Percentiles rank a stretch among this genome's conserved stretches.
These are phyloP conservation scores for Boletus insuetus DNA, from an alignment of 768 basidiomycete species.

Conservation along the genomic window DNA sequence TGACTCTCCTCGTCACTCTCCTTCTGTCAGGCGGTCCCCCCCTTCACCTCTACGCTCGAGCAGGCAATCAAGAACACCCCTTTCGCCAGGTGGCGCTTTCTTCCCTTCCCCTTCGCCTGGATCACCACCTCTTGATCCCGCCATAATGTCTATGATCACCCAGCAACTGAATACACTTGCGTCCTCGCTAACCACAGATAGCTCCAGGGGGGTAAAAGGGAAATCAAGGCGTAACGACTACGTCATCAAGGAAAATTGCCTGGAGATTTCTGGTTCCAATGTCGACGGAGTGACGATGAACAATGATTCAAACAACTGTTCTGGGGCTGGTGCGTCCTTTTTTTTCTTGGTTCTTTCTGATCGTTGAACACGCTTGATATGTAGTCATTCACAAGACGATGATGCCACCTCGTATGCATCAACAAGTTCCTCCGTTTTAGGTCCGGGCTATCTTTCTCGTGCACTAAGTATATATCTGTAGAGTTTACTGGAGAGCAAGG, in stretches of 20 bases:
- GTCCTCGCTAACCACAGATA: background rate
- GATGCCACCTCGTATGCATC: background rate
- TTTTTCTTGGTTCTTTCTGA: background rate
- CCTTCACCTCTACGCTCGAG: conserved; percentile 4
- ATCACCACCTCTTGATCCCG: background rate
- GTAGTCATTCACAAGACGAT: conserved; percentile 11
- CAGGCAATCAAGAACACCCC: background rate
- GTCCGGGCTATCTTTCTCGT: too few relatives aligned
- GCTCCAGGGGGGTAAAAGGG: background rate
- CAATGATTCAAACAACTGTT: background rate
- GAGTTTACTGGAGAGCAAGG: background rate
- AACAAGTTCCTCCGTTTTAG: background rate
- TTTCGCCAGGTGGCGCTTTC: background rate
- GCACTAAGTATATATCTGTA: background rate
- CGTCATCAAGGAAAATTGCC: background rate
- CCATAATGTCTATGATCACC: background rate
- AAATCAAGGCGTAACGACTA: background rate
- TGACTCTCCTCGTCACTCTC: background rate
- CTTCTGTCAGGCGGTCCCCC: conserved; percentile 3
- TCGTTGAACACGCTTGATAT: background rate
- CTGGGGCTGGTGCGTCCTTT: conserved; percentile 13
- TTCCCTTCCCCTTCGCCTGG: background rate
- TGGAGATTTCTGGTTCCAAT: background rate
- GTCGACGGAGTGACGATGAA: conserved; percentile 11
- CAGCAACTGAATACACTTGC: too few relatives aligned